Conservation (phyloP, 306 rosid species). For the Acmispon strigosus region DNA sequence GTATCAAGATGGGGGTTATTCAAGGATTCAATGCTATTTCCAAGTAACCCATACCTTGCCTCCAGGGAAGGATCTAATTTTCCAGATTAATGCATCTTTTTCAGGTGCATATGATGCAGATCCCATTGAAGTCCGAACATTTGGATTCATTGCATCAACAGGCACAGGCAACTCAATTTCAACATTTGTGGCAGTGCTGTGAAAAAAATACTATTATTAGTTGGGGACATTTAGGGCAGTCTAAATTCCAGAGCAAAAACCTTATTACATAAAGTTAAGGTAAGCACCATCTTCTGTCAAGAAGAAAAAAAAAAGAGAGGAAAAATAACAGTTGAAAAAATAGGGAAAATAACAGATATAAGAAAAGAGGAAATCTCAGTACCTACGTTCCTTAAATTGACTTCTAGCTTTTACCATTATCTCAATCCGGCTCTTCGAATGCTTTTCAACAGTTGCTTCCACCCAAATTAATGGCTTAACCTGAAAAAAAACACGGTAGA, state of each 20-base stretch:
- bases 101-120: conserved; percentile 98
- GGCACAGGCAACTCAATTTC: conserved; percentile 92
- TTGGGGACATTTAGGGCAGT: neutral
- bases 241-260: conserved; percentile 2
- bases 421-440: conserved; percentile 93
- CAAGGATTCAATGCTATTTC: conserved; percentile 15
- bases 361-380: conserved; percentile 12
- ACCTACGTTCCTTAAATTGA: conserved; percentile 99
- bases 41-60: conserved; percentile 66
- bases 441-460: conserved; percentile 95
- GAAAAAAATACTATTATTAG: conserved; percentile 34
- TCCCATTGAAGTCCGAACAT: conserved; percentile 92
- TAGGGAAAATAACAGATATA: neutral
- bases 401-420: conserved; percentile 92
- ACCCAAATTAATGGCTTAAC: conserved; percentile 94
- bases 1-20: neutral
- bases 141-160: conserved; percentile 87
- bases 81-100: conserved; percentile 87
- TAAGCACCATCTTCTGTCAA: neutral
- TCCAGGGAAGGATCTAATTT: conserved; percentile 94
- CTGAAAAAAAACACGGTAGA: conserved; percentile 36
- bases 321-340: neutral
- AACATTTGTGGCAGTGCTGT: conserved; percentile 93
- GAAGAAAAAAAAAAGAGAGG: neutral
- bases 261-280: neutral